Base-by-base conservation (phyloP, 345 rosid species). In the Brassica carinata region DNA sequence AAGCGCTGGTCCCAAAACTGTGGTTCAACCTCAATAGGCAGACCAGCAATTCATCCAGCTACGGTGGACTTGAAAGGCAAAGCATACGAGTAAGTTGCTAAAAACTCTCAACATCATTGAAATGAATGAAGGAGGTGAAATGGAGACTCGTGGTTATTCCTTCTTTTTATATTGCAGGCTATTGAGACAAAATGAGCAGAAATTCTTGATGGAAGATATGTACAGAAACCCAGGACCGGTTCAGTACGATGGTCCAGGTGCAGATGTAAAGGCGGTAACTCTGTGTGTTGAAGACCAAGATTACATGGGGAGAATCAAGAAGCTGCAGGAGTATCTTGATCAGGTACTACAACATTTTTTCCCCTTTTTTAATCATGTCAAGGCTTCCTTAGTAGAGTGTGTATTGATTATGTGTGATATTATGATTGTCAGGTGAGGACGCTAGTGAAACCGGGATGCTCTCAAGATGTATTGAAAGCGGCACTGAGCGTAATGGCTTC, bases 151-250 rank as follows among this genome's bases (percentile, higher is more conserved):
- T 59, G 15, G 65, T 26, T 66, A 8, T 5, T 18, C 17, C 2
- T 43, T 13, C 0, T 69, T 38, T 31, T 10, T 61, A 2, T 55
- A 23, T 23, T 84, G 79, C 88, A 96, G 99, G 77, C 83, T 93
- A 67, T 85, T 93, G 88, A 90, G 92, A 73, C 90, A 86, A 55
- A 92, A 90, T 64, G 95, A 96, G 10, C 67, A 81, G 29, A 92
- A 76, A 34, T 93, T 93, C 85, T 84, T 90, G 88, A 72, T 87
- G 90, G 98, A 96, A 51, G 99, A 93, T 30, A 58, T 89, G 59
- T 96, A 96, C 87, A 90, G 99, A 84, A 96, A 96, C 84, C 98
- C 99, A 10, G 98, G 97, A 69, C 98, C 97, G 0, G 85, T 96
- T 76, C 99, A 96, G 79, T 96, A 86, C 48, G 97, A 93, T 70